Evolutionary conservation across 306 rosid genomes (phyloP).

Genomic region (Ormosia emarginata): DNA sequence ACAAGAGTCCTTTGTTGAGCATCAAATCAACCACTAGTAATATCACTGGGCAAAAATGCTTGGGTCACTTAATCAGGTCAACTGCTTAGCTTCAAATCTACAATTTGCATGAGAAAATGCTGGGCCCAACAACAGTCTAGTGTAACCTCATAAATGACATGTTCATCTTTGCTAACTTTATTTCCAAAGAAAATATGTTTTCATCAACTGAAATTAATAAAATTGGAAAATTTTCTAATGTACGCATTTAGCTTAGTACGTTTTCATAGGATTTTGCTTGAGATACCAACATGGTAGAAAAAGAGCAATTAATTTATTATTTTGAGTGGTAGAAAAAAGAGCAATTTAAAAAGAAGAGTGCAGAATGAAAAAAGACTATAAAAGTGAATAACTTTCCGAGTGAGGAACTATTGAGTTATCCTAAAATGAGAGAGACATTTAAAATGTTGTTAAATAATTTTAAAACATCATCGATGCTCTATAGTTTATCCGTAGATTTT

Average conservation of each 20-base stretch:
- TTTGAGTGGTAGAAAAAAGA: neutral
- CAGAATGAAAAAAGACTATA: slow-evolving; percentile 6
- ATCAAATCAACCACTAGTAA: neutral
- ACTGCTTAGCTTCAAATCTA: slow-evolving; percentile 27
- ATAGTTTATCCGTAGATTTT: too few species aligned
- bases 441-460: too few species aligned
- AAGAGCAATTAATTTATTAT: neutral
- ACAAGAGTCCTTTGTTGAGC: neutral
- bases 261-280: too few species aligned
- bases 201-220: slow-evolving; percentile 3
- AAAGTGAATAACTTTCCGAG: slow-evolving; percentile 12
- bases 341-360: neutral
- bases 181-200: neutral
- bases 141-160: neutral
- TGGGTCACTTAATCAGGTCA: neutral
- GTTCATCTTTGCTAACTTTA: neutral
- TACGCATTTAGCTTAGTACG: neutral
- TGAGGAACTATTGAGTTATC: slow-evolving; percentile 7
- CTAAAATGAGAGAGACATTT: neutral
- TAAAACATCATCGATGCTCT: too few species aligned
- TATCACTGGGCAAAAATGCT: neutral
- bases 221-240: neutral
- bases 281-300: neutral
- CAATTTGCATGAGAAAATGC: neutral
- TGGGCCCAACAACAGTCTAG: neutral